A percentile compares a stretch with the other conserved stretches of the same genome.
These are phyloP conservation scores for Solanum tarapatanum DNA, from an alignment of 257 asterid genomes.

Conservation along the genomic window DNA sequence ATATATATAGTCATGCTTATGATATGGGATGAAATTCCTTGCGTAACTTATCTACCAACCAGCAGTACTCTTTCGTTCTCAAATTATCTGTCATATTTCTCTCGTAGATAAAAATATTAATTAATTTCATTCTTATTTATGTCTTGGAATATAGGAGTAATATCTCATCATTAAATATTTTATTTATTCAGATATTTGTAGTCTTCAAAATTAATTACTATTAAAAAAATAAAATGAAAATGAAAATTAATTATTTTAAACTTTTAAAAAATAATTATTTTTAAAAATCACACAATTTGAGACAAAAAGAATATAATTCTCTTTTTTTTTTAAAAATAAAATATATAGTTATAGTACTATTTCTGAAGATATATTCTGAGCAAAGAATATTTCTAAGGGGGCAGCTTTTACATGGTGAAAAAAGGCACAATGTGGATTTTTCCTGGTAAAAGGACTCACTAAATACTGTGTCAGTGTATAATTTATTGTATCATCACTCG, in stretches of 20 bases:
- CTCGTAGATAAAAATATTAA: accelerated
- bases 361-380: neutral
- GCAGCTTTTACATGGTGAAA: neutral
- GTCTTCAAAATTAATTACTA: neutral
- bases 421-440: neutral
- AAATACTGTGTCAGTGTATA: neutral
- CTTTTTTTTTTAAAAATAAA: neutral
- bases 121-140: neutral
- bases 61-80: neutral
- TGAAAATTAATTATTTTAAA: neutral
- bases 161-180: neutral
- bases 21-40: neutral
- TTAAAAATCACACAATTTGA: neutral
- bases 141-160: neutral
- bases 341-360: neutral
- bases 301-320: neutral
- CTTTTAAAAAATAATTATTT: neutral
- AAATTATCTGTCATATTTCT: neutral
- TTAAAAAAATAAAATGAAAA: neutral
- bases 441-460: neutral
- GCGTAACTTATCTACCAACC: neutral
- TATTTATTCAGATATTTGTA: neutral
- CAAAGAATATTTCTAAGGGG: neutral
- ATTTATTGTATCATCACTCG: neutral
- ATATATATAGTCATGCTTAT: neutral